phyloP scores from a whole-genome alignment of 148 eudicot genomes.

The Mesembryanthemum crystallinum region DNA sequence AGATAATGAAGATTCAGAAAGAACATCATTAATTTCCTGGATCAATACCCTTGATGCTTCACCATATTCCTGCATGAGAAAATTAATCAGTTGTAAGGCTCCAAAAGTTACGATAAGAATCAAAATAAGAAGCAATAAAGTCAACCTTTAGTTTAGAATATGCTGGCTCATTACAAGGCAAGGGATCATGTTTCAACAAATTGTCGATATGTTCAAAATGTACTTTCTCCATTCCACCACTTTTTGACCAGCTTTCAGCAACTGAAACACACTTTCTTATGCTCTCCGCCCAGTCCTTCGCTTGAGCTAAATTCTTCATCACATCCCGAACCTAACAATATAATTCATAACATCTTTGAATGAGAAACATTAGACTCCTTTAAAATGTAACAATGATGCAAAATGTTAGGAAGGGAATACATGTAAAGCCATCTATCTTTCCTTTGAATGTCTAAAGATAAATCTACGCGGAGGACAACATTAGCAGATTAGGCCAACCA shows the following conservation, averaged over 20 bases:
- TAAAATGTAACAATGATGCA: not conserved
- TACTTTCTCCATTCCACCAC: conserved; percentile 46
- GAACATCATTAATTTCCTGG: conserved; percentile 54
- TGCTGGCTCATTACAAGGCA: conserved; percentile 74
- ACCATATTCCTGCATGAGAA: conserved; percentile 48
- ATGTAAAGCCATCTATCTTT: not conserved
- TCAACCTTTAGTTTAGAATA: conserved; percentile 62
- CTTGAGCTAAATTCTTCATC: conserved; percentile 62
- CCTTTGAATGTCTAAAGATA: not conserved
- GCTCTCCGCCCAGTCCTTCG: conserved; percentile 81
- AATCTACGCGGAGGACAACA: not conserved
- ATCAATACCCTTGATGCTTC: conserved; percentile 54
- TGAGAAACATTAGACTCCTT: not conserved
- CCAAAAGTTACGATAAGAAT: not conserved
- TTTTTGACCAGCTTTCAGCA: conserved; percentile 47
- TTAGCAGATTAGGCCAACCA: not conserved
- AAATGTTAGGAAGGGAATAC: not conserved
- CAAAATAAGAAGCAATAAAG: not conserved
- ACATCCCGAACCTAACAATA: conserved; percentile 70
- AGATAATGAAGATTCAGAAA: conserved; percentile 40
- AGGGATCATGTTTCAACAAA: conserved; percentile 42
- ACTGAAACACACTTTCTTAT: conserved; percentile 49
- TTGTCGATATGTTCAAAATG: conserved; percentile 47
- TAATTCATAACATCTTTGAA: not conserved
- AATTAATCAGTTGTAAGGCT: conserved; percentile 6